Conservation (phyloP, 2,329 filamentous ascomycete genomes). For the Dactylellina leptospora region DNA sequence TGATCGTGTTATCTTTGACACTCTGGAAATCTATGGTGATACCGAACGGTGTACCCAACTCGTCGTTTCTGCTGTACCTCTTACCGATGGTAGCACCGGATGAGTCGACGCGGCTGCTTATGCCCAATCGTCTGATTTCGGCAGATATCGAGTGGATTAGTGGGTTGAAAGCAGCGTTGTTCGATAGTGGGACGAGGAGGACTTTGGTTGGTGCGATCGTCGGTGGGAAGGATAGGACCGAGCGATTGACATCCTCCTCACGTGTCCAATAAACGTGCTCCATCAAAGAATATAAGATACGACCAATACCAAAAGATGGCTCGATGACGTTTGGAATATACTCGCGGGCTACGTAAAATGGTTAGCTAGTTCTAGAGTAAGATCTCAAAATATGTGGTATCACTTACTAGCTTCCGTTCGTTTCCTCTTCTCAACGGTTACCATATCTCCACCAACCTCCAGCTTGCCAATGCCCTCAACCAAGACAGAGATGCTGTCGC, state of each 20-base stretch:
- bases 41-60: constrained; percentile 91
- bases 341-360: constrained; percentile 69
- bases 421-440: constrained; percentile 84
- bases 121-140: constrained; percentile 76
- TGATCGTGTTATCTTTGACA: constrained; percentile 83
- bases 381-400: background rate
- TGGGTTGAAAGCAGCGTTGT: constrained; percentile 78
- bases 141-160: constrained; percentile 73
- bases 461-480: constrained; percentile 74
- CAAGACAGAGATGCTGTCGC: constrained; percentile 79
- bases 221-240: constrained; percentile 78
- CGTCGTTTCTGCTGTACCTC: constrained; percentile 92
- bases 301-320: constrained; percentile 95
- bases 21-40: constrained; percentile 97
- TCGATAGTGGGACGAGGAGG: constrained; percentile 86
- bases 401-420: constrained; percentile 73
- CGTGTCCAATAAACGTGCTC: constrained; percentile 97
- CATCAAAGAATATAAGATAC: constrained; percentile 90
- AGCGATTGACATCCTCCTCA: constrained; percentile 73
- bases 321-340: constrained; percentile 97
- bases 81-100: constrained; percentile 93
- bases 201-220: constrained; percentile 93
- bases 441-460: constrained; percentile 78
- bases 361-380: background rate
- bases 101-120: constrained; percentile 88